Conservation (phyloP, 345 rosid genomes). For the Syzygium aqueum region DNA sequence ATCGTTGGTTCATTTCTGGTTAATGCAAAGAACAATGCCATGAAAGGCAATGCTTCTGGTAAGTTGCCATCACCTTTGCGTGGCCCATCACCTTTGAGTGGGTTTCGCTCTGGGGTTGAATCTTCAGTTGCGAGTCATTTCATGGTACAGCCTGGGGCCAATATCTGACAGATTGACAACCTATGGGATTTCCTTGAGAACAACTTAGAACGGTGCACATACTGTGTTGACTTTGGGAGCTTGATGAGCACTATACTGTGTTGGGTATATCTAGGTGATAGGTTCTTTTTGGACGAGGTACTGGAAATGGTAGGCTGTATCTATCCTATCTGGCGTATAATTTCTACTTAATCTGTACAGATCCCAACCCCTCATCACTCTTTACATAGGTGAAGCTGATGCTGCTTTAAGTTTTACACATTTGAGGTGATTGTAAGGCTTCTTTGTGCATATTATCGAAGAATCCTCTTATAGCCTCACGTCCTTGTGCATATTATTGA, state of each 20-base stretch:
- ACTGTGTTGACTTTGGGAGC: neutral
- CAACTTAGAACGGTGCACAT: neutral
- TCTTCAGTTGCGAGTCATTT: neutral
- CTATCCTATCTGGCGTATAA: neutral
- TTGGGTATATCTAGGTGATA: neutral
- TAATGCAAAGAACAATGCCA: neutral
- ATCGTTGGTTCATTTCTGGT: conserved; percentile 4
- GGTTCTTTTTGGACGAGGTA: neutral
- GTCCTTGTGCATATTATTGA: neutral
- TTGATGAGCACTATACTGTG: neutral
- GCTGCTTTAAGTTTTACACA: neutral
- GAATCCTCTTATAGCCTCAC: neutral
- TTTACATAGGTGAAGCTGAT: neutral
- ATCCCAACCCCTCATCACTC: neutral
- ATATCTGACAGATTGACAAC: neutral
- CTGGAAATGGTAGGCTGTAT: neutral
- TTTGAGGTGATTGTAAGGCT: neutral
- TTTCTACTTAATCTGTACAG: conserved; percentile 1
- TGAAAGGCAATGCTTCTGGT: neutral
- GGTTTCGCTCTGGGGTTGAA: neutral
- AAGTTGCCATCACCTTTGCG: neutral
- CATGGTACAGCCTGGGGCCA: conserved; percentile 2
- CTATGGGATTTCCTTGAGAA: neutral
- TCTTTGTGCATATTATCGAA: neutral
- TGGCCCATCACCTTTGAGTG: neutral